Percentiles rank a stretch among this genome's conserved stretches.
phyloP scores from a whole-genome alignment of 441 rosid species.

The Aleurites moluccanus region DNA sequence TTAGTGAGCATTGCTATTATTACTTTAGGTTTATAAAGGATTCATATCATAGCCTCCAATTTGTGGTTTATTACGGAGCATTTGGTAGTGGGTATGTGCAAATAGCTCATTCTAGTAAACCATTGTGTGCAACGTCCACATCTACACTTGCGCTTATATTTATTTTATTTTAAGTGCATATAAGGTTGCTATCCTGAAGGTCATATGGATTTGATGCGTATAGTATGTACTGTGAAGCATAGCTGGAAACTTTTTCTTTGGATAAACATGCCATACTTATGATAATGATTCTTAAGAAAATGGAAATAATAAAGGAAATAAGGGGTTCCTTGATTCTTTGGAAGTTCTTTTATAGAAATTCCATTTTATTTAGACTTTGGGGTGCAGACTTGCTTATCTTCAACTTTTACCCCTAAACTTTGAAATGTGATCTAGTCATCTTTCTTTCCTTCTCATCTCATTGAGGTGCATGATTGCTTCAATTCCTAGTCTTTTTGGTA shows the following conservation, averaged over 20 bases:
- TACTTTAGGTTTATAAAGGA: neutral
- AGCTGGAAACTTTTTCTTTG: neutral
- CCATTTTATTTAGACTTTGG: neutral
- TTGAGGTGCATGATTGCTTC: neutral
- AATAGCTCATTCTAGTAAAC: neutral
- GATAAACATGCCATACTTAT: neutral
- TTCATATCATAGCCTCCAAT: neutral
- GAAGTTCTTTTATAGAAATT: neutral
- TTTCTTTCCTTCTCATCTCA: neutral
- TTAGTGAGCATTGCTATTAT: neutral
- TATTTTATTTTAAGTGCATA: constrained; percentile 1
- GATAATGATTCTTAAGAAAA: neutral
- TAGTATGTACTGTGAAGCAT: neutral
- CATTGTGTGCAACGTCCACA: neutral
- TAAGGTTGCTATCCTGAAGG: neutral
- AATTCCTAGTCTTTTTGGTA: neutral
- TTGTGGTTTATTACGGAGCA: neutral
- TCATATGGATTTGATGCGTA: neutral
- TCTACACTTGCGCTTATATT: neutral
- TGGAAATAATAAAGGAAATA: neutral
- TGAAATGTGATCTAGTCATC: neutral
- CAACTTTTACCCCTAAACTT: neutral
- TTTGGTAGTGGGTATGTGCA: constrained; percentile 1
- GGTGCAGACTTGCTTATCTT: neutral
- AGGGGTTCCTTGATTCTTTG: neutral